These are phyloP conservation scores for Ilyonectria robusta DNA, from an alignment of 2,329 filamentous ascomycete genomes.

Conservation along the genomic window DNA sequence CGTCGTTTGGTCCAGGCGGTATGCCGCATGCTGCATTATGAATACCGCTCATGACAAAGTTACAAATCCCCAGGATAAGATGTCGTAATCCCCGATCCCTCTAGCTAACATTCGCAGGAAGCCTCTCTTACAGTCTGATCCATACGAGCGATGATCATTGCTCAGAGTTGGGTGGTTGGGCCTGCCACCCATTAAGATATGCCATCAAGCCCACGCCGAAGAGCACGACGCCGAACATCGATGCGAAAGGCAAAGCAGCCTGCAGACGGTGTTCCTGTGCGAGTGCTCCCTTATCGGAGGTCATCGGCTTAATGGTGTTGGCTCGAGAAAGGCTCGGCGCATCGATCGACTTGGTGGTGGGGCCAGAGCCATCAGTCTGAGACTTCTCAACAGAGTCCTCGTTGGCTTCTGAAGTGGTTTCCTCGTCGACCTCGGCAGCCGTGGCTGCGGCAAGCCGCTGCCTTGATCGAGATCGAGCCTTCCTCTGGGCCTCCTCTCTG, in stretches of 20 bases:
- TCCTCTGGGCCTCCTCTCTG: slow-evolving; percentile 60
- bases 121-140: slow-evolving; percentile 36
- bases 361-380: slow-evolving; percentile 37
- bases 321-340: slow-evolving; percentile 62
- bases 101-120: slow-evolving; percentile 31
- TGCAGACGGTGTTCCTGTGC: slow-evolving; percentile 60
- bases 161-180: slow-evolving; percentile 52
- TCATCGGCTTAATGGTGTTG: slow-evolving; percentile 64
- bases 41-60: slow-evolving; percentile 47
- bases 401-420: slow-evolving; percentile 38
- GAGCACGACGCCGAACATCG: slow-evolving; percentile 85
- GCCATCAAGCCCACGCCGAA: slow-evolving; percentile 89
- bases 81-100: slow-evolving; percentile 37
- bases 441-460: slow-evolving; percentile 46
- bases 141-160: slow-evolving; percentile 46
- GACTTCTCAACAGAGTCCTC: slow-evolving; percentile 35
- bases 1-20: slow-evolving; percentile 47
- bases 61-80: slow-evolving; percentile 44
- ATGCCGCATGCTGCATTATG: slow-evolving; percentile 51
- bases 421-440: slow-evolving; percentile 37
- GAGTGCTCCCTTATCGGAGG: slow-evolving; percentile 56
- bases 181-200: slow-evolving; percentile 87
- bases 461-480: slow-evolving; percentile 56
- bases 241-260: slow-evolving; percentile 80
- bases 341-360: slow-evolving; percentile 54